Evolutionary conservation across 1,284 basidiomycete genomes (phyloP).

Genomic region (Moesziomyces parantarcticus): DNA sequence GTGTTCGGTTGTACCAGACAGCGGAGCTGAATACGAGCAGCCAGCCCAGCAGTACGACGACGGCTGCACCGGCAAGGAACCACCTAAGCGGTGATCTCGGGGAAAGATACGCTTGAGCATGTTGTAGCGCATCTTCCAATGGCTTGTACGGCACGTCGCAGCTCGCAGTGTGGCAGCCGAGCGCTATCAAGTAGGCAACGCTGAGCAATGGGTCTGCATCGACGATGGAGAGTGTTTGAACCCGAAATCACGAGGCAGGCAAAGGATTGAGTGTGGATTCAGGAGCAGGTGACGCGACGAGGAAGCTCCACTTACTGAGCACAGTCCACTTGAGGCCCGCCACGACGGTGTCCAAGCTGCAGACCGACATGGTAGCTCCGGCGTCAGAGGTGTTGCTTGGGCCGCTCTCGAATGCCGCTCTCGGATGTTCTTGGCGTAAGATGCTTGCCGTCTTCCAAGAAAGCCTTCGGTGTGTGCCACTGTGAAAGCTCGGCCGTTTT

Average conservation of each 20-base stretch:
- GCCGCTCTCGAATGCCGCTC: too few species aligned
- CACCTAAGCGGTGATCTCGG: neutral
- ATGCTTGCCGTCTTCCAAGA: neutral
- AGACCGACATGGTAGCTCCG: constrained; percentile 12
- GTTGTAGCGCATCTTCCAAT: constrained; percentile 2
- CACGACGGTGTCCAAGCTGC: constrained; percentile 31
- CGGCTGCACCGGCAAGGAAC: constrained; percentile 4
- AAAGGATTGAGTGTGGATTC: neutral
- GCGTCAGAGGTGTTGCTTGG: too few species aligned
- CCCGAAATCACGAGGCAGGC: neutral
- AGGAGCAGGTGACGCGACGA: neutral
- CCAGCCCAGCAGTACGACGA: constrained; percentile 18
- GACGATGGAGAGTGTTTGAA: neutral
- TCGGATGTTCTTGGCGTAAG: neutral
- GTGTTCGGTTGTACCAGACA: constrained; percentile 35
- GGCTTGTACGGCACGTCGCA: constrained; percentile 10
- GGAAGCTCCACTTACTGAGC: constrained; percentile 14
- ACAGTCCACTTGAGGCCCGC: constrained; percentile 17
- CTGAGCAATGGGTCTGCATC: constrained; percentile 30
- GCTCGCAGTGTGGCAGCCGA: constrained; percentile 11
- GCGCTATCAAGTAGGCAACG: constrained; percentile 10
- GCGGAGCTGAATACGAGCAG: constrained; percentile 22
- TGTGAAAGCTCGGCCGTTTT: neutral
- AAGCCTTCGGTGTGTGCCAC: neutral
- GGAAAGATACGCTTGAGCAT: neutral